Percentiles rank a stretch among this genome's conserved stretches.
Evolutionary conservation across 2,329 filamentous ascomycete genomes (phyloP).

Genomic region (Pleoardoris graminearum): DNA sequence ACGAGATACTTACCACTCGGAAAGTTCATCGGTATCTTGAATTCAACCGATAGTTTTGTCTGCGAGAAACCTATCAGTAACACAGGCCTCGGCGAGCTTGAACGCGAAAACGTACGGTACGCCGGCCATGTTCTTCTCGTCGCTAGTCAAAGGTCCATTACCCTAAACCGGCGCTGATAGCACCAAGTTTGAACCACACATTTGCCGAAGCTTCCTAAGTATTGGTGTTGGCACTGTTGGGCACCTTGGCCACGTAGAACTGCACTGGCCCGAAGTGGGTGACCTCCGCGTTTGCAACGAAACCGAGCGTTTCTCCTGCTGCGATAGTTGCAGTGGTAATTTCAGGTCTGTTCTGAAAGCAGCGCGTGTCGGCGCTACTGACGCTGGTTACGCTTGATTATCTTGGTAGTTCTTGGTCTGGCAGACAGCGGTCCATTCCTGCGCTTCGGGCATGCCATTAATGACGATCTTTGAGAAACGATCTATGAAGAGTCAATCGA

Average conservation of each 20-base stretch:
- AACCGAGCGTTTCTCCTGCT: conserved; percentile 52
- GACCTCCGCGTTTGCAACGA: conserved; percentile 50
- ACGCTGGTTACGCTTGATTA: conserved; percentile 57
- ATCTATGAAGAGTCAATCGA: conserved; percentile 14
- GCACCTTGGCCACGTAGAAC: conserved; percentile 59
- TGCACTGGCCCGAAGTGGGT: conserved; percentile 59
- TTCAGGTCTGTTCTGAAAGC: conserved; percentile 52
- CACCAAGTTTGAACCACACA: conserved; percentile 39
- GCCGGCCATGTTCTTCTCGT: conserved; percentile 33
- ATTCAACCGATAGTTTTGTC: conserved; percentile 36
- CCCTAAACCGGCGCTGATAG: conserved; percentile 26
- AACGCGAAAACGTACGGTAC: conserved; percentile 21
- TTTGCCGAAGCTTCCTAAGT: conserved; percentile 34
- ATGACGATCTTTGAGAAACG: conserved; percentile 33
- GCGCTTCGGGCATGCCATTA: conserved; percentile 35
- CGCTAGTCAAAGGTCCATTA: conserved; percentile 26
- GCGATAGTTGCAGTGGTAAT: conserved; percentile 49
- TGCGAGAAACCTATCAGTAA: conserved; percentile 7
- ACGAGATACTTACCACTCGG: conserved; percentile 52
- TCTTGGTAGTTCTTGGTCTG: conserved; percentile 56
- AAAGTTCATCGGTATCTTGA: conserved; percentile 42
- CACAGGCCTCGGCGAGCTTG: neutral
- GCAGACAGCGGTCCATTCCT: conserved; percentile 52
- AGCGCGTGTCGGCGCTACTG: conserved; percentile 54
- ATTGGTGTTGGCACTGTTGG: conserved; percentile 27